Conservation (phyloP, 2,329 filamentous ascomycete genomes). For the Penicillium freii region DNA sequence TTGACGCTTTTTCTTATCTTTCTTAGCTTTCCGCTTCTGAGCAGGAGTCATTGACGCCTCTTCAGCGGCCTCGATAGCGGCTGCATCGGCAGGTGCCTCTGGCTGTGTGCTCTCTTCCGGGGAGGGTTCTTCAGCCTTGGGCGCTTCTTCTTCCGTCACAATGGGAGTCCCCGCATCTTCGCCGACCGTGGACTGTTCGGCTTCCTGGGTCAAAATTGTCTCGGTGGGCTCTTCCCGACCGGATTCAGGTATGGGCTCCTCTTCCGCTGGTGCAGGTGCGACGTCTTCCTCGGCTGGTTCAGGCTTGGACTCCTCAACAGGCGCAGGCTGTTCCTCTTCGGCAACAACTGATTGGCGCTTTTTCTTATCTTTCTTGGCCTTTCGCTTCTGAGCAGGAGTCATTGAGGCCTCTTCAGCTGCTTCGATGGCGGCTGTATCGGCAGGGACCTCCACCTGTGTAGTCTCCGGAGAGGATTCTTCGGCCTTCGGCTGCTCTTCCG, state of each 20-base stretch:
- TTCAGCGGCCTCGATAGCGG: background rate
- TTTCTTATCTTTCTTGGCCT: slow-evolving; percentile 26
- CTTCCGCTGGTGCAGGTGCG: background rate
- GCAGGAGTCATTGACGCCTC: slow-evolving; percentile 17
- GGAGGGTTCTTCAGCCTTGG: background rate
- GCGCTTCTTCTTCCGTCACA: slow-evolving; percentile 6
- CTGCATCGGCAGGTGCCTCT: background rate
- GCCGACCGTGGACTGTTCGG: background rate
- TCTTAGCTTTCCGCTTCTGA: slow-evolving; percentile 20
- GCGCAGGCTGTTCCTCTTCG: background rate
- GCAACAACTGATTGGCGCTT: slow-evolving; percentile 17
- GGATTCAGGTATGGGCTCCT: background rate
- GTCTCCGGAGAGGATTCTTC: background rate
- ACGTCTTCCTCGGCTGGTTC: background rate
- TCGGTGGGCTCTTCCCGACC: background rate
- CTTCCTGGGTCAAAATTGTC: background rate
- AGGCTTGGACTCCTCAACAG: slow-evolving; percentile 3
- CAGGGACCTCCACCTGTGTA: background rate
- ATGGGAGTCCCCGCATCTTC: background rate
- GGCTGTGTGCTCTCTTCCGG: background rate
- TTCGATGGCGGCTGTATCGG: background rate
- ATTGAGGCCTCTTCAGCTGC: slow-evolving; percentile 9
- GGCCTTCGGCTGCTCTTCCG: background rate
- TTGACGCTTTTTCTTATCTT: slow-evolving; percentile 27
- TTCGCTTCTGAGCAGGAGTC: slow-evolving; percentile 19